Conservation (phyloP, 177 flowering plant species). For the Tripterygium wilfordii region DNA sequence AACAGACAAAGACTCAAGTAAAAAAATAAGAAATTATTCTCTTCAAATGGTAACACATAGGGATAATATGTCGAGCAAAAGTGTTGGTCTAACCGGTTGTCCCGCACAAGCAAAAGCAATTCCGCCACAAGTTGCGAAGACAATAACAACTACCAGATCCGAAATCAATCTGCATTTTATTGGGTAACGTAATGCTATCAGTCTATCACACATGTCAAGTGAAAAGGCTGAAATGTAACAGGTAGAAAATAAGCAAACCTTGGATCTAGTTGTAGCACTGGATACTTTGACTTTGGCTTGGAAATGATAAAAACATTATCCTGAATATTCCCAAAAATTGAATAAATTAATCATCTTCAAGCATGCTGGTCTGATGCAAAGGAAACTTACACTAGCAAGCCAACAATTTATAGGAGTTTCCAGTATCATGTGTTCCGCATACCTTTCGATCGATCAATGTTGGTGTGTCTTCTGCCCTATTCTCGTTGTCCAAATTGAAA, state of each 20-base stretch:
- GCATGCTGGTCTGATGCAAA: too few relatives aligned
- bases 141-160: slow-evolving; percentile 90
- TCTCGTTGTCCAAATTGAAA: too few relatives aligned
- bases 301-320: slow-evolving; percentile 97
- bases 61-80: slow-evolving; percentile 2
- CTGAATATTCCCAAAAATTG: slow-evolving; percentile 37
- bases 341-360: too few relatives aligned
- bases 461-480: slow-evolving; percentile 85
- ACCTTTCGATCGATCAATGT: slow-evolving; percentile 93
- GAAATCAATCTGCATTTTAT: slow-evolving; percentile 65
- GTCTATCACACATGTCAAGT: neutral
- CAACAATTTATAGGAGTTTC: too few relatives aligned
- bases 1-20: neutral
- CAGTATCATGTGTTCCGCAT: too few relatives aligned
- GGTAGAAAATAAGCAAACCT: slow-evolving; percentile 30
- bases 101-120: slow-evolving; percentile 98
- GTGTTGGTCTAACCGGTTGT: slow-evolving; percentile 64
- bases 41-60: too few relatives aligned
- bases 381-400: neutral
- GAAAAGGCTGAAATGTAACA: neutral
- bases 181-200: slow-evolving; percentile 1
- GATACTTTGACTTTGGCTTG: slow-evolving; percentile 87
- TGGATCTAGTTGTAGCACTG: slow-evolving; percentile 77
- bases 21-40: too few relatives aligned
- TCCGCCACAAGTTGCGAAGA: slow-evolving; percentile 96